These are phyloP conservation scores for Pseudogymnoascus destructans DNA, from an alignment of 2,329 filamentous ascomycete species.

Conservation along the genomic window DNA sequence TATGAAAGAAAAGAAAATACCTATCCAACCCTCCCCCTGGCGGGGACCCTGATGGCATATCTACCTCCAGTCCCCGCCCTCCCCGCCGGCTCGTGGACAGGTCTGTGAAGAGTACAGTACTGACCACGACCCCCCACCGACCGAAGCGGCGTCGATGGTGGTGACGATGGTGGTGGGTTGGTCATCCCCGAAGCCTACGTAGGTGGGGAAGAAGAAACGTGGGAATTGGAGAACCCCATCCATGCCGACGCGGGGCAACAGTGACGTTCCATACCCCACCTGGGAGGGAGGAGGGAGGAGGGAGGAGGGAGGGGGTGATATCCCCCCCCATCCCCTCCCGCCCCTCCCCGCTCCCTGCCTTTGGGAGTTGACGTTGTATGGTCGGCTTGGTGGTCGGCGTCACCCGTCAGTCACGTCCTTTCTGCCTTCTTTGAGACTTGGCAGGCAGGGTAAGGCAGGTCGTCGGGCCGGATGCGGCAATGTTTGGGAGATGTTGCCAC, in stretches of 20 bases:
- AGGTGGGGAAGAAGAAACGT: neutral
- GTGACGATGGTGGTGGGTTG: neutral
- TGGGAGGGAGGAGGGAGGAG: neutral
- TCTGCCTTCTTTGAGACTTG: neutral
- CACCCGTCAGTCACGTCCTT: neutral
- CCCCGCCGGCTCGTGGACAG: neutral
- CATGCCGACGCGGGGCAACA: neutral
- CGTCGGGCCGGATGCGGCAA: neutral
- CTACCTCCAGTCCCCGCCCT: neutral
- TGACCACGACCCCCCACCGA: neutral
- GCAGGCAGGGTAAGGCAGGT: neutral
- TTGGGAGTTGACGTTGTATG: neutral
- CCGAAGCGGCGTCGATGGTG: no score
- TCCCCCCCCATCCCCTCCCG: no score
- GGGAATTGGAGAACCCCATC: neutral
- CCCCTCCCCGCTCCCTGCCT: no score
- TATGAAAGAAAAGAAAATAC: neutral
- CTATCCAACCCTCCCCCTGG: neutral
- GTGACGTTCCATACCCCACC: constrained; percentile 7
- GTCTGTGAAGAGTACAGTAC: neutral
- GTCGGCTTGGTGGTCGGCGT: neutral
- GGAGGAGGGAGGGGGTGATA: neutral
- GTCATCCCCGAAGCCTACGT: no score
- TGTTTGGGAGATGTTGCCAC: neutral
- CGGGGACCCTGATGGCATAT: neutral